Evolutionary conservation across 1,284 basidiomycete species (phyloP).

Genomic region (Ceratobasidium sp.): DNA sequence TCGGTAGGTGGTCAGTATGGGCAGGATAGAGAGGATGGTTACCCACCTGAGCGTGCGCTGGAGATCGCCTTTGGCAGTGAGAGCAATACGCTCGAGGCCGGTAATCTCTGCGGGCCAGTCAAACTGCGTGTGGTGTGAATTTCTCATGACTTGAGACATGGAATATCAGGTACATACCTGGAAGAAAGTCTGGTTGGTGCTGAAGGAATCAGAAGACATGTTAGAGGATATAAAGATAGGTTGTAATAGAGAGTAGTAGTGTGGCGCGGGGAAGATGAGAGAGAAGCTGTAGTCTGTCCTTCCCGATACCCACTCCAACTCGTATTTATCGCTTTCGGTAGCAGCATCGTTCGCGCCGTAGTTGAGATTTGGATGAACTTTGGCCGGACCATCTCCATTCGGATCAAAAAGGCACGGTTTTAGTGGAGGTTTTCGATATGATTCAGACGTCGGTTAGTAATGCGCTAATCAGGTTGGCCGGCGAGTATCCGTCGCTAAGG

Average conservation of each 20-base stretch:
- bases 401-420: slow-evolving; percentile 1
- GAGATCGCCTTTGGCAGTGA: slow-evolving; percentile 69
- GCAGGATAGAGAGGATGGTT: background rate
- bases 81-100: slow-evolving; percentile 69
- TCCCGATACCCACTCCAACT: background rate
- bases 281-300: background rate
- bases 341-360: slow-evolving; percentile 13
- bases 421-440: background rate
- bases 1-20: background rate
- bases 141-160: background rate
- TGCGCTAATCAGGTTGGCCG: background rate
- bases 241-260: background rate
- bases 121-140: slow-evolving; percentile 51
- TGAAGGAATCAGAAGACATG: slow-evolving; percentile 41
- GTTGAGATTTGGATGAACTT: slow-evolving; percentile 8
- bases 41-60: slow-evolving; percentile 68
- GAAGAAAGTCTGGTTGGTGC: slow-evolving; percentile 41
- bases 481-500: background rate
- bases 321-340: slow-evolving; percentile 8
- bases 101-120: slow-evolving; percentile 58
- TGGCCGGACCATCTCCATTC: slow-evolving; percentile 2
- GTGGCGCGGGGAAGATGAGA: background rate
- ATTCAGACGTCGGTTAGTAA: background rate
- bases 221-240: background rate
- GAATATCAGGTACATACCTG: slow-evolving; percentile 15